Conservation (phyloP, 2,329 filamentous ascomycete species). For the Onygenales sp. region DNA sequence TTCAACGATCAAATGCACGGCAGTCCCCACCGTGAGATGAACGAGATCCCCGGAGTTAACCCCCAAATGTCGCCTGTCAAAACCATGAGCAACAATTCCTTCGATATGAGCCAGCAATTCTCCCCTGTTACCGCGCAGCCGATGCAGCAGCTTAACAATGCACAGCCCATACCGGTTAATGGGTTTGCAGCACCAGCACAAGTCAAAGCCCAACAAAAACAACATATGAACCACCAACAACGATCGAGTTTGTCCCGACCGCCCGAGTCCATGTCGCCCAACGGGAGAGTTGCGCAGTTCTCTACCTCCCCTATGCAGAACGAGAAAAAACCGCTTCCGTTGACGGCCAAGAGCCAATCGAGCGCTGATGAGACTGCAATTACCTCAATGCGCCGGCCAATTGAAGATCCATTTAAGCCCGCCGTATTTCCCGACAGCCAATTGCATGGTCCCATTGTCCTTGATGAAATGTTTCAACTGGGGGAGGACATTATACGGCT, state of each 20-base stretch:
- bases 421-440: conserved; percentile 40
- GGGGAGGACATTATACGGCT: conserved; percentile 57
- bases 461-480: conserved; percentile 54
- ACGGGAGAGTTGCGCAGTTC: conserved; percentile 10
- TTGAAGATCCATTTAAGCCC: conserved; percentile 36
- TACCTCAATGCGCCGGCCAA: conserved; percentile 6
- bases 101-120: conserved; percentile 10
- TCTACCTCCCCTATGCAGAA: conserved; percentile 8
- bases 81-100: conserved; percentile 20
- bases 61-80: conserved; percentile 38
- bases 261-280: conserved; percentile 17
- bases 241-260: conserved; percentile 18
- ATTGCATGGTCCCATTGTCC: conserved; percentile 62
- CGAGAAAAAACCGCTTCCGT: conserved; percentile 9
- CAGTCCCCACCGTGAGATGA: conserved; percentile 29
- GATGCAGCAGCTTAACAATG: conserved; percentile 16
- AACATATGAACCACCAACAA: conserved; percentile 14
- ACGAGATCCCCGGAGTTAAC: conserved; percentile 30
- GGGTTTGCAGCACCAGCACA: conserved; percentile 31
- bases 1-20: conserved; percentile 34
- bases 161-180: conserved; percentile 25
- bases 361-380: conserved; percentile 5
- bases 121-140: conserved; percentile 20
- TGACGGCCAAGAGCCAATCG: conserved; percentile 12
- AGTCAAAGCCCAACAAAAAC: conserved; percentile 24